Evolutionary conservation across 169 alveolate genomes (phyloP), one percentile per base, ranked within the genome.

Genomic region (Haemoproteus tartakovskyi): DNA sequence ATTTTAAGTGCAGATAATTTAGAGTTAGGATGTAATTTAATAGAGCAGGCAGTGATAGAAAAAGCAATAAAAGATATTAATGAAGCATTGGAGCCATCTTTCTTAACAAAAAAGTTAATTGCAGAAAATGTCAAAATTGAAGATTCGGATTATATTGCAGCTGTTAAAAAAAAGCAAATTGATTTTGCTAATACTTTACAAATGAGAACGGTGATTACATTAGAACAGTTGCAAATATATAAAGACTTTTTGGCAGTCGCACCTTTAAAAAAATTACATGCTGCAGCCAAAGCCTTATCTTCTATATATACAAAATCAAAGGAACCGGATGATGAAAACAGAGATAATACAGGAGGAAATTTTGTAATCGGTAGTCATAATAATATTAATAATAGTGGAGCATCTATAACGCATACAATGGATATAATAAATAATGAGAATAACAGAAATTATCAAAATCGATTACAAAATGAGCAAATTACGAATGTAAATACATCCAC

Each of bases 41-140:
- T 97, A 11, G 96, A 94, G 70, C 95, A 94, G 82, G 95, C 93
- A 16, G 99, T 97, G 21, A 94, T 92, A 36, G 97, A 96, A 79
- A 92, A 91, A 78, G 98, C 99, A 3, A 48, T 91, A 12, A 86
- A 91, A 40, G 86, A 62, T 27, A 79, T 62, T 11, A 79, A 79
- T 48, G 81, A 79, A 79, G 67, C 86, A 3, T 79, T 62, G 47
- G 80, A 26, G 19, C 86, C 80, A 19, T 43, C 62, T 3, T 22
- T 62, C 56, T 47, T 62, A 52, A 40, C 86, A 1, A 52, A 52
- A 40, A 64, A 79, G 33, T 43, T 79, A 62, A 62, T 70, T 12
- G 56, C 21, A 24, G 80, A 79, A 41, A 54, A 45, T 19, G 29
- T 46, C 0, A 9, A 41, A 33, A 22, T 62, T 5, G 33, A 48